A percentile compares a stretch with the other conserved stretches of the same genome.
Conservation (phyloP, 495 filamentous ascomycete genomes). For the Tuber calosporum region DNA sequence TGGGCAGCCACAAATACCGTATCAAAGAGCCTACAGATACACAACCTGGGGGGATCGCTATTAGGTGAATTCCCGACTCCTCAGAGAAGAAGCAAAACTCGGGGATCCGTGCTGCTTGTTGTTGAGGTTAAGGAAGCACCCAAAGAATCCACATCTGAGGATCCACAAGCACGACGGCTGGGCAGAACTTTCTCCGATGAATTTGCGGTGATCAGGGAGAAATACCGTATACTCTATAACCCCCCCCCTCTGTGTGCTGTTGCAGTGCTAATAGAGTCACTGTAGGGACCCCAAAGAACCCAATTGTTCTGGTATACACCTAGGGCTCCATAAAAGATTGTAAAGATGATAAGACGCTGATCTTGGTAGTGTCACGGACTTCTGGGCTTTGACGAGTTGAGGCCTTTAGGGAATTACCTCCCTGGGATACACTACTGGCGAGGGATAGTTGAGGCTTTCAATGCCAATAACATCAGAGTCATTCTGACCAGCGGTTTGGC, state of each 20-base stretch:
- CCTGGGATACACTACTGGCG: slow-evolving; percentile 86
- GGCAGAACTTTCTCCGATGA: slow-evolving; percentile 69
- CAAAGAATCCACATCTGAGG: slow-evolving; percentile 32
- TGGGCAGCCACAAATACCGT: neutral
- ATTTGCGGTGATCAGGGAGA: slow-evolving; percentile 62
- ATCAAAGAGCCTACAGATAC: neutral
- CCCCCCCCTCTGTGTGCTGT: neutral
- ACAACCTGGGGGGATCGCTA: neutral
- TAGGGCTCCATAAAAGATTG: slow-evolving; percentile 46
- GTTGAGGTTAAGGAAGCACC: neutral
- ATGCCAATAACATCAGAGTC: slow-evolving; percentile 64
- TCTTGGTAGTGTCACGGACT: slow-evolving; percentile 62
- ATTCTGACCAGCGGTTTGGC: slow-evolving; percentile 48
- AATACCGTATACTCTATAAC: slow-evolving; percentile 54
- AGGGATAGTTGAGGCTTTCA: slow-evolving; percentile 73
- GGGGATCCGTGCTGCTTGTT: neutral
- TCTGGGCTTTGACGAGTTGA: slow-evolving; percentile 81
- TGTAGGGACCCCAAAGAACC: slow-evolving; percentile 28
- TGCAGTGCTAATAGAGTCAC: neutral
- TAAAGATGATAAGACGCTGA: slow-evolving; percentile 67
- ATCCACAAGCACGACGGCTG: slow-evolving; percentile 56
- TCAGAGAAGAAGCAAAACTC: neutral
- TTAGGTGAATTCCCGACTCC: neutral
- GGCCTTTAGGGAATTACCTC: slow-evolving; percentile 59
- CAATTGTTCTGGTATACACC: slow-evolving; percentile 31